Evolutionary conservation across 2,329 filamentous ascomycete species (phyloP), one percentile per base, ranked within the genome.

Genomic region (Elsinoe fawcettii): DNA sequence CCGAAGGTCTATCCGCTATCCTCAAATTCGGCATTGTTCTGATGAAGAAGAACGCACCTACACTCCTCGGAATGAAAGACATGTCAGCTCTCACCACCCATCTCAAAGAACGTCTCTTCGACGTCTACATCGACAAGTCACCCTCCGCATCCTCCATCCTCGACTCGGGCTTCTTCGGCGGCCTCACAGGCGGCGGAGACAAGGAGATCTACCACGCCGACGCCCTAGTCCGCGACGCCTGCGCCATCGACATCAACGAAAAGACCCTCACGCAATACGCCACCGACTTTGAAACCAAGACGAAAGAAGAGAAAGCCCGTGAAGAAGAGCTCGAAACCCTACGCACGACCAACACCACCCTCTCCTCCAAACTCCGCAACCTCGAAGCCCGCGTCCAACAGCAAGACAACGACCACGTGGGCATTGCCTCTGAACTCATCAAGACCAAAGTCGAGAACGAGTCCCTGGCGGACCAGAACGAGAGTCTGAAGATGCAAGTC

Each of bases 191-290:
- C n/a, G 88, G 84, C 63, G 81, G 90, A 11, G 93, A 99, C 69
- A 96, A 96, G 72, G 93, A 96, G 69, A 83, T 99, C 5, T 99
- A 99, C 70, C 85, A 91, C 51, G 93, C 93, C 14, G 93, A 99
- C 69, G 84, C 93, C 65, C 83, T 99, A 60, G 89, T 99, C 12
- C 87, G 88, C 60, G 93, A 99, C 71, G 93, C 93, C 0, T 96
- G 91, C 67, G 86, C 88, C 32, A 80, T 97, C 54, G 87, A 89
- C 66, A 84, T 99, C 39, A 89, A 89, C 0, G 84, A 88, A 0
- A 88, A 95, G 66, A 83, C 87, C 66, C 81, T 99, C 20, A 87
- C 87, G 65, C 74, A 79, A 2, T 99, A 97, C 70, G 86, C 86
- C 0, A 69, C 79, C 0, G 93, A 99, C 68, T 99, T 91, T 91